A percentile compares a stretch with the other conserved stretches of the same genome.
Conservation (phyloP, 352 stramenopile genomes). For the Aphanomyces stellatus region DNA sequence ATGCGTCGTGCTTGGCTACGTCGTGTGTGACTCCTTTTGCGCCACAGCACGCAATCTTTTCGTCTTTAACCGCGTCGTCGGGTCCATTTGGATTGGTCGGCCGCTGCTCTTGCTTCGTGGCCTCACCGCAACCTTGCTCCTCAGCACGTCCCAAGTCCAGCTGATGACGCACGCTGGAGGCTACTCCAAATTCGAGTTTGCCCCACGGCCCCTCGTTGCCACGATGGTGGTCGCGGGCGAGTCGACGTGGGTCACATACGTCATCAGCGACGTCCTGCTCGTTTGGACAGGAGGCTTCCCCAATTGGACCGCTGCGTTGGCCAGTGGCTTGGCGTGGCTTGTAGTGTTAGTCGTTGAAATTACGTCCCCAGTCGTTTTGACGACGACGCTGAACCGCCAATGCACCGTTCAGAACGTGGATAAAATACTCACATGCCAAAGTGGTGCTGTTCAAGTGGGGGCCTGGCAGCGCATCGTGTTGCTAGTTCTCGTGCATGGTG, state of each 20-base stretch:
- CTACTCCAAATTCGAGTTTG: neutral
- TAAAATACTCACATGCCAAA: neutral
- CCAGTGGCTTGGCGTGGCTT: neutral
- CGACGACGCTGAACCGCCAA: neutral
- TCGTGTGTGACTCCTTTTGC: neutral
- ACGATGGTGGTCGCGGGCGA: neutral
- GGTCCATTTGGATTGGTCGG: neutral
- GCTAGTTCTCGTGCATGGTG: neutral
- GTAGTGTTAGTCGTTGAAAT: neutral
- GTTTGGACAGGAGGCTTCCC: neutral
- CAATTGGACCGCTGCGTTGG: neutral
- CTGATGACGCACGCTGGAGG: neutral
- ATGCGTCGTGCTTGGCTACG: neutral
- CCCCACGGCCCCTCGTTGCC: neutral
- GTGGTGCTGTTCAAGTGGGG: neutral
- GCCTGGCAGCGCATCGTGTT: neutral
- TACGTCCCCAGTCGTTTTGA: neutral
- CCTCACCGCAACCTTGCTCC: neutral
- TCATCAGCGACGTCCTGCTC: neutral
- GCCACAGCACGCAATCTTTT: neutral
- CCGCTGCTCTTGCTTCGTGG: neutral
- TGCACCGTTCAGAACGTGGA: neutral
- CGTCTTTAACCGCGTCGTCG: neutral
- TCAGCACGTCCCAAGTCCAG: neutral
- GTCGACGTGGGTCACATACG: constrained; percentile 6